phyloP scores from a whole-genome alignment of 371 early-diverging fungal species.

The Mucor velutinosus region DNA sequence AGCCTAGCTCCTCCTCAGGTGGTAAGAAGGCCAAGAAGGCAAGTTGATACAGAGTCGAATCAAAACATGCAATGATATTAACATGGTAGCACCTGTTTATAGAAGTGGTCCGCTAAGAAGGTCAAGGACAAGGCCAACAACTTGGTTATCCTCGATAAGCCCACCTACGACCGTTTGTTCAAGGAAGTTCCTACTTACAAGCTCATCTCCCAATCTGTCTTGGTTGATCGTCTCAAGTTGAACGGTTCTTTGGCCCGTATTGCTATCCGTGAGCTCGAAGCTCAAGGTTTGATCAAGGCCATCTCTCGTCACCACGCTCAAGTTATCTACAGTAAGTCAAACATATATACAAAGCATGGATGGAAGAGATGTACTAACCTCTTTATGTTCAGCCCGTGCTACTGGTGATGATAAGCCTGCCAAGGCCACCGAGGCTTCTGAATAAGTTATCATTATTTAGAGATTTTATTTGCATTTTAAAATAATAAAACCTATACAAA shows the following conservation, averaged over 20 bases:
- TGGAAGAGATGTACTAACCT: not conserved
- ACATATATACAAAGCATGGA: not conserved
- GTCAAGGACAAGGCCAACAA: conserved; percentile 98
- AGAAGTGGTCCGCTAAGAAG: conserved; percentile 96
- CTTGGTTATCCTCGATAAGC: conserved; percentile 90
- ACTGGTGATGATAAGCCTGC: conserved; percentile 68
- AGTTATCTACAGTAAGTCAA: conserved; percentile 89
- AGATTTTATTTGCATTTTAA: not conserved
- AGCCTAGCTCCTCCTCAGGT: conserved; percentile 74
- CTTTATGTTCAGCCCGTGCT: conserved; percentile 58
- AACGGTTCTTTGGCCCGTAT: conserved; percentile 96
- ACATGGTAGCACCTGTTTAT: conserved; percentile 4
- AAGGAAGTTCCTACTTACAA: conserved; percentile 99
- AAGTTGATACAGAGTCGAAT: not conserved
- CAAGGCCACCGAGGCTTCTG: conserved; percentile 24
- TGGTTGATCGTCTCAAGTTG: conserved; percentile 97
- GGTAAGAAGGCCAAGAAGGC: conserved; percentile 87
- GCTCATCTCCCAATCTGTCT: conserved; percentile 96
- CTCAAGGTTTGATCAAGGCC: conserved; percentile 89
- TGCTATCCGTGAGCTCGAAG: conserved; percentile 92
- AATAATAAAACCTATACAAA: conserved; percentile 6
- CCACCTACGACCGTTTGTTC: conserved; percentile 90
- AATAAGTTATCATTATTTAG: not conserved
- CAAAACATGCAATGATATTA: not conserved
- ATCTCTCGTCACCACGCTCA: conserved; percentile 91